Evolutionary conservation across 2,329 filamentous ascomycete species (phyloP).

Genomic region (Aspergillus nomiae): DNA sequence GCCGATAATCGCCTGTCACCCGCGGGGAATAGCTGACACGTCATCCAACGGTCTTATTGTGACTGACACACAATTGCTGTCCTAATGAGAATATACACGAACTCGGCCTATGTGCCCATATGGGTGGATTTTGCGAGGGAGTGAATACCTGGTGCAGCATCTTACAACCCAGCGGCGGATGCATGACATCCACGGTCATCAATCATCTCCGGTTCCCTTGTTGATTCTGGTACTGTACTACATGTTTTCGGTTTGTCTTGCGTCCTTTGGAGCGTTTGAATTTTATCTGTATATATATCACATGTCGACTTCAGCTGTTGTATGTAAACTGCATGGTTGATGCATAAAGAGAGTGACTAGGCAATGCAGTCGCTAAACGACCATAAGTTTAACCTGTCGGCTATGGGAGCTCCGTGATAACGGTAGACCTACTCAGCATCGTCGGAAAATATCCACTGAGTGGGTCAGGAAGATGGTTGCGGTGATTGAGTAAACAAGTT

Average conservation of each 20-base stretch:
- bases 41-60: not conserved
- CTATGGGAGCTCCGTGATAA: not conserved
- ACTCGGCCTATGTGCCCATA: not conserved
- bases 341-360: not conserved
- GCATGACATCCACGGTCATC: not conserved
- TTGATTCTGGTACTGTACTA: not conserved
- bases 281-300: not conserved
- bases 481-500: rapidly evolving
- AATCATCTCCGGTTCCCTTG: not conserved
- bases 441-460: not conserved
- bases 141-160: not conserved
- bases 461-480: not conserved
- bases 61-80: not conserved
- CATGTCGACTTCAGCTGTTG: not conserved
- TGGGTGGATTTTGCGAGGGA: not conserved
- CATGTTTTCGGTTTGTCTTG: not conserved
- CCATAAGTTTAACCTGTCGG: not conserved
- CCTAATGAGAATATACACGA: not conserved
- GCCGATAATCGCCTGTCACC: not conserved
- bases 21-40: not conserved
- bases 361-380: not conserved
- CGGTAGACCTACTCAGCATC: not conserved
- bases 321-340: not conserved
- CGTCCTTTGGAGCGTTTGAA: not conserved
- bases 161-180: not conserved